These are phyloP conservation scores for Clarkia xantiana DNA, from an alignment of 345 rosid species.

Conservation along the genomic window DNA sequence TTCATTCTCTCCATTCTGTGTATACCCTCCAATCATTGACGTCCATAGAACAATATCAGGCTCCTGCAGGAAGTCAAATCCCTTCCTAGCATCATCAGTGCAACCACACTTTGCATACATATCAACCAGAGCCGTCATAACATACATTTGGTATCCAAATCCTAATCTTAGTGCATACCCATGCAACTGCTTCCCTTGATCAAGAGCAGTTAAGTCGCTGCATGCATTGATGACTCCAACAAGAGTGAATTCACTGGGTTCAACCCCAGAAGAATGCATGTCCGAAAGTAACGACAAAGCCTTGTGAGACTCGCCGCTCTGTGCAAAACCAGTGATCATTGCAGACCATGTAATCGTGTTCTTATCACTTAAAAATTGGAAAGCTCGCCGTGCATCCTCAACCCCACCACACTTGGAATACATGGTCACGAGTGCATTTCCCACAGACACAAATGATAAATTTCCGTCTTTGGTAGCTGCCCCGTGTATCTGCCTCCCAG, in stretches of 20 bases:
- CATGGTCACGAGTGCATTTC: constrained; percentile 51
- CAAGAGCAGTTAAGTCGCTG: constrained; percentile 40
- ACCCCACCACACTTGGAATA: constrained; percentile 35
- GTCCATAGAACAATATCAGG: constrained; percentile 65
- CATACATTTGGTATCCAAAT: constrained; percentile 35
- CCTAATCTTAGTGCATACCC: constrained; percentile 47
- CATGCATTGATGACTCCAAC: constrained; percentile 78
- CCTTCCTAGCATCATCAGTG: constrained; percentile 30
- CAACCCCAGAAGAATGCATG: constrained; percentile 52
- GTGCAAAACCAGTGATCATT: constrained; percentile 75
- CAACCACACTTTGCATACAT: constrained; percentile 52
- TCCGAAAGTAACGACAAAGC: constrained; percentile 32
- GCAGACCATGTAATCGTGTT: constrained; percentile 83
- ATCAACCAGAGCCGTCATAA: constrained; percentile 43
- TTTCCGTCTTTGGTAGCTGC: constrained; percentile 37
- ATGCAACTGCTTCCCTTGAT: constrained; percentile 65
- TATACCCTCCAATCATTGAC: constrained; percentile 52
- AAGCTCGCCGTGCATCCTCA: constrained; percentile 29
- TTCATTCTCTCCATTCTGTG: constrained; percentile 48
- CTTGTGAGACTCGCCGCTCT: constrained; percentile 26
- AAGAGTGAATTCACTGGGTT: constrained; percentile 54
- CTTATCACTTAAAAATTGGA: constrained; percentile 46
- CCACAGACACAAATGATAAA: constrained; percentile 26
- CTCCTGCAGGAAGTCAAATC: constrained; percentile 23
- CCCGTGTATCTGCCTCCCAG: constrained; percentile 37